A percentile compares a stretch with the other conserved stretches of the same genome.
Evolutionary conservation across 2,329 filamentous ascomycete genomes (phyloP).

Genomic region (Colletotrichum musicola): DNA sequence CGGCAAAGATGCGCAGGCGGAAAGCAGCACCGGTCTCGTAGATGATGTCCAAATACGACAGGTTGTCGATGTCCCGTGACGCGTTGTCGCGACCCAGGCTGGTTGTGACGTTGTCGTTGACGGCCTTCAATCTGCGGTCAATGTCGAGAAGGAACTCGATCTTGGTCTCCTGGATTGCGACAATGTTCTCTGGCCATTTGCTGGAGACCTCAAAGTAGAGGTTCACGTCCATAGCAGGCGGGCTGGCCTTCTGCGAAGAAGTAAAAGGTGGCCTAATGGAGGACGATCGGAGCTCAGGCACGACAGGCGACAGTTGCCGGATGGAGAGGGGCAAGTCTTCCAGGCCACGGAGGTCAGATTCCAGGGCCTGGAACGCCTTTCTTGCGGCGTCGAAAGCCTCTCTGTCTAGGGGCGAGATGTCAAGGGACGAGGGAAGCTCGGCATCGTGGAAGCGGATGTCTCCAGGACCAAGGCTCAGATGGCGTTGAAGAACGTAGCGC

Average conservation of each 20-base stretch:
- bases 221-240: conserved; percentile 78
- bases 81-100: conserved; percentile 86
- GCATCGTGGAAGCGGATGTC: conserved; percentile 66
- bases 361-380: conserved; percentile 78
- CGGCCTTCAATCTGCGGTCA: conserved; percentile 74
- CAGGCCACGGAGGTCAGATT: conserved; percentile 81
- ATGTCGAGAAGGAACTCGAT: conserved; percentile 88
- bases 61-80: conserved; percentile 76
- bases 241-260: conserved; percentile 57
- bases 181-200: conserved; percentile 92
- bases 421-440: conserved; percentile 63
- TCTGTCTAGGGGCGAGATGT: conserved; percentile 60
- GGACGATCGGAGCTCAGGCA: conserved; percentile 79
- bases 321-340: conserved; percentile 90
- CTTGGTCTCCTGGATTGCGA: conserved; percentile 93
- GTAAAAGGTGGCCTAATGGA: conserved; percentile 68
- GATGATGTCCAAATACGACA: conserved; percentile 84
- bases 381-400: conserved; percentile 76
- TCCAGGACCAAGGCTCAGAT: conserved; percentile 72
- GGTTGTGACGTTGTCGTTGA: conserved; percentile 71
- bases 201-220: conserved; percentile 94
- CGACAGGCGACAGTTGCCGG: conserved; percentile 81
- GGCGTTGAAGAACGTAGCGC: conserved; percentile 75
- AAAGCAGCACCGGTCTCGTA: conserved; percentile 81
- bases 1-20: conserved; percentile 88